Conservation (phyloP, 257 asterid species). For the Penstemon barbatus region DNA sequence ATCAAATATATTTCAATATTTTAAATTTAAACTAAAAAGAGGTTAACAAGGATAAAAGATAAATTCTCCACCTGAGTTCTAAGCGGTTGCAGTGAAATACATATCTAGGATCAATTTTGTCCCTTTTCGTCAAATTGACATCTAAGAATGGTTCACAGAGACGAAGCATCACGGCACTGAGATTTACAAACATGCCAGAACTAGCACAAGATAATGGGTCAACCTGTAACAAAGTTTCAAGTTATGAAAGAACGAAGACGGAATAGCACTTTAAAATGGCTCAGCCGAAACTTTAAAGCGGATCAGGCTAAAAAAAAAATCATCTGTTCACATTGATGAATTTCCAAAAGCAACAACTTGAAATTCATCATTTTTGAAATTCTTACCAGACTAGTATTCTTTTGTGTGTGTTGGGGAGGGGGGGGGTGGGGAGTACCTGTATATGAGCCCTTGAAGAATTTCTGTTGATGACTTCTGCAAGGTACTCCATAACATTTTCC, state of each 20-base stretch:
- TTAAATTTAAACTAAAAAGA: slow-evolving; percentile 2
- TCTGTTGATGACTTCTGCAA: slow-evolving; percentile 84
- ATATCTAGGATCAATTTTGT: slow-evolving; percentile 87
- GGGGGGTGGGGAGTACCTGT: slow-evolving; percentile 47
- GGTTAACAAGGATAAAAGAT: slow-evolving; percentile 9
- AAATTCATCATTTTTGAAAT: neutral
- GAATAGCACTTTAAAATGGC: neutral
- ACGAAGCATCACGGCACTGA: slow-evolving; percentile 89
- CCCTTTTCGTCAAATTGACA: slow-evolving; percentile 75
- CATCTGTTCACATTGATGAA: neutral
- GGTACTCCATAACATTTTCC: slow-evolving; percentile 81
- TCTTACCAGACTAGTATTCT: neutral
- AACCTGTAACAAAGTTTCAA: slow-evolving; percentile 50
- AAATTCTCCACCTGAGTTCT: slow-evolving; percentile 65
- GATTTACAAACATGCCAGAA: slow-evolving; percentile 96
- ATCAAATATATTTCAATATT: slow-evolving; percentile 27
- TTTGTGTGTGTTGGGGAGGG: too few relatives aligned
- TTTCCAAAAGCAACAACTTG: neutral
- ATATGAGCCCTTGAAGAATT: slow-evolving; percentile 90
- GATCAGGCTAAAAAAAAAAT: slow-evolving; percentile 16
- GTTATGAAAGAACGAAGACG: slow-evolving; percentile 10
- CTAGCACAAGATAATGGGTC: slow-evolving; percentile 94
- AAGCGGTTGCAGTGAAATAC: slow-evolving; percentile 64
- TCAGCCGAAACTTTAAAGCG: slow-evolving; percentile 10
- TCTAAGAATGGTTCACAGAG: slow-evolving; percentile 95